A percentile compares a stretch with the other conserved stretches of the same genome.
These are phyloP conservation scores for Fomitopsis pinicola DNA, from an alignment of 1,284 basidiomycete genomes.

Conservation along the genomic window DNA sequence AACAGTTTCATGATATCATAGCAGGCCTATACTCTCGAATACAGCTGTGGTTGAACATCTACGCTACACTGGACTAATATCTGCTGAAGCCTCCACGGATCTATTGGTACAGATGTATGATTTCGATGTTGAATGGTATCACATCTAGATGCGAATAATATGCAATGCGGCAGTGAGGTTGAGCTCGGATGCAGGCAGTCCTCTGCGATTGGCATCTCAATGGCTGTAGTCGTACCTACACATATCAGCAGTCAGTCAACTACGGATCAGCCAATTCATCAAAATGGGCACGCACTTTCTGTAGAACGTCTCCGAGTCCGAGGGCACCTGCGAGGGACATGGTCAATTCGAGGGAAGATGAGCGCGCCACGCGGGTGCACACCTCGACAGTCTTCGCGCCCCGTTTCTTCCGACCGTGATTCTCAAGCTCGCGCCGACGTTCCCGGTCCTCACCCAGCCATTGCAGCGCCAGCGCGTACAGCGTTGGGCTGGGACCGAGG, in stretches of 20 bases:
- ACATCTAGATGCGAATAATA: background rate
- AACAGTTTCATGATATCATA: constrained; percentile 3
- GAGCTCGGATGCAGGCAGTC: background rate
- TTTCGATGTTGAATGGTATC: background rate
- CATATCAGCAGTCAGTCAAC: constrained; percentile 5
- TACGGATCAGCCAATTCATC: constrained; percentile 4
- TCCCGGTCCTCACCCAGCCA: constrained; percentile 86
- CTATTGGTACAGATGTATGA: background rate
- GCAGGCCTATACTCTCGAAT: background rate
- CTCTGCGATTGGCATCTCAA: constrained; percentile 16
- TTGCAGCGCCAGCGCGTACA: constrained; percentile 74
- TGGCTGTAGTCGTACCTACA: constrained; percentile 69
- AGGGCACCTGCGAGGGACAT: constrained; percentile 38
- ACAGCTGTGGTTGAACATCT: background rate
- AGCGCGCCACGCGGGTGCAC: constrained; percentile 21
- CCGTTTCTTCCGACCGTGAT: constrained; percentile 56
- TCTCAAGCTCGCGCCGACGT: constrained; percentile 55
- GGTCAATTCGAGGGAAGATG: background rate
- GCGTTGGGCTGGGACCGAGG: constrained; percentile 32
- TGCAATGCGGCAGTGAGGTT: constrained; percentile 7
- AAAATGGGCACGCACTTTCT: constrained; percentile 56
- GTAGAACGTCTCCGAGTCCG: constrained; percentile 87
- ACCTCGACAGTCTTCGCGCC: constrained; percentile 68
- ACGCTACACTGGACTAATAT: background rate
- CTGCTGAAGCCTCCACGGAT: background rate